phyloP scores from a whole-genome alignment of 2,329 filamentous ascomycete species.

The Trichoderma gracile region DNA sequence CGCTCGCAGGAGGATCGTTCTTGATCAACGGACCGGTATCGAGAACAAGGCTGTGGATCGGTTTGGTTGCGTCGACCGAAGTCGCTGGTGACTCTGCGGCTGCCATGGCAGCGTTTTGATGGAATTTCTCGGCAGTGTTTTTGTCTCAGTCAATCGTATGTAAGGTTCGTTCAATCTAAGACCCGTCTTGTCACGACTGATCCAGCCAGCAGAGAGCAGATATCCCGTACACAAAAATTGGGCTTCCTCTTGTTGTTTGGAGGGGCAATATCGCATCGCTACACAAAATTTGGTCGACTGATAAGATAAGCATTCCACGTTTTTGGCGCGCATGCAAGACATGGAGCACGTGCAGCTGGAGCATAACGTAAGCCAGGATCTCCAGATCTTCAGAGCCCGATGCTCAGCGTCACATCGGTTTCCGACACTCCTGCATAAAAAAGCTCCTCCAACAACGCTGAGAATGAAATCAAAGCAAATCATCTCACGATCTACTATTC shows the following conservation, averaged over 20 bases:
- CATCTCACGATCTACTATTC: no score
- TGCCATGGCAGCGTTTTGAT: conserved; percentile 30
- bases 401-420: no score
- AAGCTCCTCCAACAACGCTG: no score
- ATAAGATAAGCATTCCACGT: conserved; percentile 26
- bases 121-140: no score
- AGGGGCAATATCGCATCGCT: conserved; percentile 23
- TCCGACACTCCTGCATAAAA: no score
- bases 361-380: not conserved
- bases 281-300: conserved; percentile 22
- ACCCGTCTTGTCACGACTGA: not conserved
- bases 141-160: not conserved
- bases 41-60: conserved; percentile 79
- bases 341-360: conserved; percentile 7
- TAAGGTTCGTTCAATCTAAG: not conserved
- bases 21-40: conserved; percentile 93
- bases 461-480: no score
- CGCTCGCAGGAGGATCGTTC: conserved; percentile 83
- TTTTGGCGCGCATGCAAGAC: not conserved
- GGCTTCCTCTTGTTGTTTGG: conserved; percentile 11
- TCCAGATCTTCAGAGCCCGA: not conserved
- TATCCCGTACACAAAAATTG: not conserved
- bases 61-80: conserved; percentile 50
- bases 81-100: conserved; percentile 27
- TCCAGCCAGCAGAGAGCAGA: not conserved